Conservation (phyloP, 2,329 filamentous ascomycete genomes). For the Rhynchosporium graminicola region DNA sequence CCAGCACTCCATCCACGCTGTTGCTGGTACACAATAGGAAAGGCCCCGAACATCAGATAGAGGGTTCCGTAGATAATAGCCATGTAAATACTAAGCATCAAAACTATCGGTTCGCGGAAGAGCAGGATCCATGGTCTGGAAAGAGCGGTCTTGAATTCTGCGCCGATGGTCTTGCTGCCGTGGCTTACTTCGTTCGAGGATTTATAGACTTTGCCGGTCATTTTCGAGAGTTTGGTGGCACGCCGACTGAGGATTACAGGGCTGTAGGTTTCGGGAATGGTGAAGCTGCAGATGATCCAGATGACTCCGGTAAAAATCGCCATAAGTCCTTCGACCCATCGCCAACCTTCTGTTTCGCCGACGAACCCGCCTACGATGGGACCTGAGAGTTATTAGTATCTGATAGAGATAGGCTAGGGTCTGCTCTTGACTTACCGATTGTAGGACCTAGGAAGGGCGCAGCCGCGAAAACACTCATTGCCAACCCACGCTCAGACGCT, state of each 20-base stretch:
- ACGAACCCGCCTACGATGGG: conserved; percentile 70
- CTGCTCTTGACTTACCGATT: conserved; percentile 39
- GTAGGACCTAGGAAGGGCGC: conserved; percentile 68
- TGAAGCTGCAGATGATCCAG: conserved; percentile 53
- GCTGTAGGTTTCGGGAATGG: conserved; percentile 61
- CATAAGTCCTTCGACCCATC: conserved; percentile 67
- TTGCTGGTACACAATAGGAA: conserved; percentile 66
- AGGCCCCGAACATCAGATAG: conserved; percentile 60
- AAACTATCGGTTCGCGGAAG: conserved; percentile 69
- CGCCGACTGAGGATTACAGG: conserved; percentile 57
- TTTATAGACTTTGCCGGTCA: conserved; percentile 57
- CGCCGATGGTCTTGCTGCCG: conserved; percentile 42
- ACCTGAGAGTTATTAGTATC: conserved; percentile 41
- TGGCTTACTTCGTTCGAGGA: conserved; percentile 52
- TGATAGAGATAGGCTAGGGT: not conserved
- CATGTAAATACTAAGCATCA: conserved; percentile 61
- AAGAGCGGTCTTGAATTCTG: conserved; percentile 58
- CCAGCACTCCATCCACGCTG: conserved; percentile 59
- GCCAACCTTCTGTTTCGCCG: conserved; percentile 64
- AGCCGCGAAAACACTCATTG: conserved; percentile 62
- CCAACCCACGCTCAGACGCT: conserved; percentile 53
- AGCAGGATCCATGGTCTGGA: conserved; percentile 68
- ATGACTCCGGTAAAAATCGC: conserved; percentile 63
- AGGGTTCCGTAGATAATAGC: conserved; percentile 51
- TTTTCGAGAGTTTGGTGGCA: conserved; percentile 51